Percentiles rank a stretch among this genome's conserved stretches.
These are phyloP conservation scores for Tetradesmus lagerheimii DNA, from an alignment of 139 green algal genomes.

Conservation along the genomic window DNA sequence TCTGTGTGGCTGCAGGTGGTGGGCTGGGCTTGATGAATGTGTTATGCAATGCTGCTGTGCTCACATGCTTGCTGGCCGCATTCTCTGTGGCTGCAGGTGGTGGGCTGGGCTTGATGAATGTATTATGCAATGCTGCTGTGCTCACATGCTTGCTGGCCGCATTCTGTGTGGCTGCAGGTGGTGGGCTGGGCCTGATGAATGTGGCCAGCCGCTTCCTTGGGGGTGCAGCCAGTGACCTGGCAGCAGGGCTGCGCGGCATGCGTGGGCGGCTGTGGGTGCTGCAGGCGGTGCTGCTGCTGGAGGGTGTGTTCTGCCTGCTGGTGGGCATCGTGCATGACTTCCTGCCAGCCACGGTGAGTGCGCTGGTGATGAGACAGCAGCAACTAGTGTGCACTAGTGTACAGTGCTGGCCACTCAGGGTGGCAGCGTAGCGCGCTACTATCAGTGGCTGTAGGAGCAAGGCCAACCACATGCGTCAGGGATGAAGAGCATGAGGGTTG, in stretches of 20 bases:
- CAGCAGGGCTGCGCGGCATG: conserved; percentile 74
- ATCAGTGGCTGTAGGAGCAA: too few species aligned
- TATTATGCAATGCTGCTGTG: background rate
- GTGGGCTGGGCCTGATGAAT: conserved; percentile 93
- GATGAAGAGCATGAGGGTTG: too few species aligned
- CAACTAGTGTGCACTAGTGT: too few species aligned
- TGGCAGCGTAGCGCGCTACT: too few species aligned
- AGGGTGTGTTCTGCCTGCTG: conserved; percentile 84
- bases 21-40: background rate
- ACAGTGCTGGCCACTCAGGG: too few species aligned
- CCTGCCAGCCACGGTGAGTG: conserved; percentile 77
- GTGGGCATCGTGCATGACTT: conserved; percentile 76
- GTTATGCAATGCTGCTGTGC: background rate
- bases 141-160: background rate
- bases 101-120: background rate
- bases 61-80: too few species aligned
- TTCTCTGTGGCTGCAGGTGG: background rate
- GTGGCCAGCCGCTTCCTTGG: conserved; percentile 89
- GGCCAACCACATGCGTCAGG: too few species aligned
- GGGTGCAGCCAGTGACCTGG: conserved; percentile 76
- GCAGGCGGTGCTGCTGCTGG: conserved; percentile 57
- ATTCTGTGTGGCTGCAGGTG: conserved; percentile 70
- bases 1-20: background rate
- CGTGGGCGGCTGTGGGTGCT: conserved; percentile 84
- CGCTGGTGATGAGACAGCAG: too few species aligned